Conservation (phyloP, 352 stramenopile genomes). For the Phytophthora tubulina region DNA sequence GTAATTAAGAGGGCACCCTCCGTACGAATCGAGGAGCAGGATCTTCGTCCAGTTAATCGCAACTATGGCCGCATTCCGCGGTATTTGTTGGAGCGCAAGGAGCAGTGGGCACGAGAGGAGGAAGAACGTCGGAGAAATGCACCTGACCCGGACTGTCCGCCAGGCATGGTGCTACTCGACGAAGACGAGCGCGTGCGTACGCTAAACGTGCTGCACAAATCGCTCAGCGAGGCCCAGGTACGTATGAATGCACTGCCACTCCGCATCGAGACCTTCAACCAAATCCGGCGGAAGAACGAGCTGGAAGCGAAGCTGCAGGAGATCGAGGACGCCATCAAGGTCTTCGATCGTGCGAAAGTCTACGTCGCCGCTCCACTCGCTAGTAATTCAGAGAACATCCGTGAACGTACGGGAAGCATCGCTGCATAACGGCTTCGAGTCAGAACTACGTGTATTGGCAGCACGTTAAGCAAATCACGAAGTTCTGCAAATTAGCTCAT, state of each 20-base stretch:
- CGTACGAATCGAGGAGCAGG: conserved; percentile 21
- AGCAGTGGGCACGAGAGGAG: conserved; percentile 87
- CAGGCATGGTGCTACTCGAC: conserved; percentile 85
- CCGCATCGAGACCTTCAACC: conserved; percentile 84
- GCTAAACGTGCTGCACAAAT: conserved; percentile 71
- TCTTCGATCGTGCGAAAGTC: conserved; percentile 89
- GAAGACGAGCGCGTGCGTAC: conserved; percentile 85
- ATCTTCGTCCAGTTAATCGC: conserved; percentile 16
- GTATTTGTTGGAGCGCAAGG: conserved; percentile 80
- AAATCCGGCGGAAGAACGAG: conserved; percentile 84
- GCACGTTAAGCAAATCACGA: conserved; percentile 19
- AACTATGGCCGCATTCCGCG: conserved; percentile 74
- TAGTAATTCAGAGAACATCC: conserved; percentile 31
- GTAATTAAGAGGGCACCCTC: conserved; percentile 69
- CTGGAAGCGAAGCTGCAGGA: conserved; percentile 87
- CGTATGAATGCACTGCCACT: conserved; percentile 86
- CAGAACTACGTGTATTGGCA: conserved; percentile 28
- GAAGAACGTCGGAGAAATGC: conserved; percentile 75
- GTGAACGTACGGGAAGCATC: conserved; percentile 31
- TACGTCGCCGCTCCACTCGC: conserved; percentile 67
- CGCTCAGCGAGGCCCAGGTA: conserved; percentile 60
- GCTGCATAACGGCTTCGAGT: conserved; percentile 29
- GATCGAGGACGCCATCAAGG: conserved; percentile 91
- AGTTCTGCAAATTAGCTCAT: conserved; percentile 56
- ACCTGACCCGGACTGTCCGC: conserved; percentile 87